Conservation (phyloP, 192 early-diverging fungal species). For the Entomortierella beljakovae region DNA sequence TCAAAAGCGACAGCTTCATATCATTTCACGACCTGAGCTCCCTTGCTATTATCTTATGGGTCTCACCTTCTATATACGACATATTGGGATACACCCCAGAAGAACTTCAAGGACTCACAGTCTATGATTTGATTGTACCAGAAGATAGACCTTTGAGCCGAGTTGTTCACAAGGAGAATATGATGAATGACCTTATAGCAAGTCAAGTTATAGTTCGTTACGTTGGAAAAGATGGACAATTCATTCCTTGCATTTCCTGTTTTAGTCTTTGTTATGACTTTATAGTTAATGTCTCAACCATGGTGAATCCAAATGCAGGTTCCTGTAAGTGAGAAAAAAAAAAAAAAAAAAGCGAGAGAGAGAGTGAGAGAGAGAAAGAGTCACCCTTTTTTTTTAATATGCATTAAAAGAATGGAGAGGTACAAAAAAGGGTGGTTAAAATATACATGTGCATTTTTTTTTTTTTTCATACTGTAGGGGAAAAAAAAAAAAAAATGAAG, state of each 20-base stretch:
- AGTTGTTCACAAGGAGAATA: conserved; percentile 40
- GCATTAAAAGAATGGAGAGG: too few relatives aligned
- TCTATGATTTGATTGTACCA: conserved; percentile 43
- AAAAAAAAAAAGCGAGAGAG: too few relatives aligned
- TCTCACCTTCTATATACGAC: conserved; percentile 47
- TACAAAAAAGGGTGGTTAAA: too few relatives aligned
- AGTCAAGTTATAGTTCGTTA: conserved; percentile 47
- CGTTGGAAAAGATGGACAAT: conserved; percentile 32
- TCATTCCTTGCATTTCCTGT: background rate
- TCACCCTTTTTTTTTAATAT: too few relatives aligned
- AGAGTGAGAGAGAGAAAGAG: too few relatives aligned
- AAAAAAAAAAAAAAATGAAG: too few relatives aligned
- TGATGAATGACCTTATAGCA: conserved; percentile 53
- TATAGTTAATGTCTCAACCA: conserved; percentile 17
- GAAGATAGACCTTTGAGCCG: conserved; percentile 29
- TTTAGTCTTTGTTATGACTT: conserved; percentile 40
- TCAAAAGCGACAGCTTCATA: conserved; percentile 22
- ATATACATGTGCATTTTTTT: too few relatives aligned
- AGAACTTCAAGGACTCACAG: conserved; percentile 47
- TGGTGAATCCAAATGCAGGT: conserved; percentile 8
- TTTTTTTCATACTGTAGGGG: too few relatives aligned
- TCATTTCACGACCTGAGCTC: conserved; percentile 58
- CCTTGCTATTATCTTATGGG: conserved; percentile 32
- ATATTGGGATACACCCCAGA: conserved; percentile 56
- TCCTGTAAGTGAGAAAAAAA: conserved; percentile 5